Base-by-base conservation (phyloP, 2,329 filamentous ascomycete genomes). In the Rhinocladiella similis region DNA sequence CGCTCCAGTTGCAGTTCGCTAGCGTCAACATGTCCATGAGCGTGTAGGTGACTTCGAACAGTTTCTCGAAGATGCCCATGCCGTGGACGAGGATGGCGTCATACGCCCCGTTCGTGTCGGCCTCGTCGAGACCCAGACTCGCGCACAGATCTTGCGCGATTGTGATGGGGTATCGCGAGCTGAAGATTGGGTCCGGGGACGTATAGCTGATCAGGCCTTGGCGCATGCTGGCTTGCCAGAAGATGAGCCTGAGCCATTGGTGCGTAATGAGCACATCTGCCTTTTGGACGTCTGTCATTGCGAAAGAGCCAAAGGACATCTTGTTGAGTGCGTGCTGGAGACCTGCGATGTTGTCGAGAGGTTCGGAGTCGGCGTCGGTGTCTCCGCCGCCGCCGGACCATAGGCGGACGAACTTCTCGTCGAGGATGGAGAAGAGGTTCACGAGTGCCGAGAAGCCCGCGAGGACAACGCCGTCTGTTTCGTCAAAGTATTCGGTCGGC, bases 191-290 rank as follows among this genome's bases (percentile, higher is more conserved):
- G 61, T 88, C 81, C 1, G 77, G 70, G 0, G 84, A 77, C 4
- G 77, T 77, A 53, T 80, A 85, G 22, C 83, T 86, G 20, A 89
- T 76, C 14, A 85, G 80, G 3, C 84, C 83, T 62, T 87, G 85
- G 19, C 82, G 81, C 65, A 87, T 87, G 2, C 84, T 85, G 1
- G 86, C 80, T 65, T 88, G 86, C 86, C 86, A 89, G 27, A 88
- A 82, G 70, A 88, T 86, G 1, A 86, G 82, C n/a, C 83, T 77
- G 2, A 89, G 75, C 86, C 86, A 89, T 66, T 87, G 84, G 65
- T 88, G 86, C 1, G 84, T 88, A 36, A 86, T 81, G 27, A 86
- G 77, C 14, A 89, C 75, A 58, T 89, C 84, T 1, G 86, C 85
- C 55, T 84, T 85, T 61, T 89, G 85, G 39, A 82, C 82, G 57